These are phyloP conservation scores for Effrenium voratum DNA, from an alignment of 73 alveolate genomes.

Conservation along the genomic window DNA sequence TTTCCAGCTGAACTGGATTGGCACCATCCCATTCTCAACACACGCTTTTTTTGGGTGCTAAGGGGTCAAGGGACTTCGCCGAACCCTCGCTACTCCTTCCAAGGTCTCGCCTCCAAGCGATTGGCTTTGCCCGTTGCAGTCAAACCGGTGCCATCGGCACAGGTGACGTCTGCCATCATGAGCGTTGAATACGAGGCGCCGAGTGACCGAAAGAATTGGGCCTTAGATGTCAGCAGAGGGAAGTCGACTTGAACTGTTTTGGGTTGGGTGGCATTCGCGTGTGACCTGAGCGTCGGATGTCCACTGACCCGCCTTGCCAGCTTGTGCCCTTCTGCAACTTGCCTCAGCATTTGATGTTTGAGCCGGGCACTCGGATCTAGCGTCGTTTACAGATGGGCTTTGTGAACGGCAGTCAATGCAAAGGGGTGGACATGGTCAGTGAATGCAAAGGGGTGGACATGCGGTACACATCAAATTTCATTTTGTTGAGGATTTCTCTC, in stretches of 20 bases:
- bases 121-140: too few relatives aligned
- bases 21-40: too few relatives aligned
- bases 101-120: too few relatives aligned
- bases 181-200: slow-evolving; percentile 86
- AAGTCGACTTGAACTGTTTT: too few relatives aligned
- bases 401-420: not conserved
- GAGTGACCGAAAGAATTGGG: too few relatives aligned
- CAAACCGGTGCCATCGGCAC: too few relatives aligned
- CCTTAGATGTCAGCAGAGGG: not conserved
- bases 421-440: not conserved
- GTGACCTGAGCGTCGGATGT: not conserved
- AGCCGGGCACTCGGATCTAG: not conserved
- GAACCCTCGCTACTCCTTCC: too few relatives aligned
- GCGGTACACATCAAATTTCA: not conserved
- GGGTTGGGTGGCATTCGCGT: too few relatives aligned
- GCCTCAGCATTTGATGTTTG: slow-evolving; percentile 87
- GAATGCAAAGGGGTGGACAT: not conserved
- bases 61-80: too few relatives aligned
- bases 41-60: too few relatives aligned
- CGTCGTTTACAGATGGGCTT: too few relatives aligned
- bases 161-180: slow-evolving; percentile 85
- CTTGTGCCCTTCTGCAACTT: slow-evolving; percentile 86
- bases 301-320: not conserved
- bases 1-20: too few relatives aligned
- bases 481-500: not conserved